Conservation (phyloP, 306 rosid species). For the Hippophae tibetana region DNA sequence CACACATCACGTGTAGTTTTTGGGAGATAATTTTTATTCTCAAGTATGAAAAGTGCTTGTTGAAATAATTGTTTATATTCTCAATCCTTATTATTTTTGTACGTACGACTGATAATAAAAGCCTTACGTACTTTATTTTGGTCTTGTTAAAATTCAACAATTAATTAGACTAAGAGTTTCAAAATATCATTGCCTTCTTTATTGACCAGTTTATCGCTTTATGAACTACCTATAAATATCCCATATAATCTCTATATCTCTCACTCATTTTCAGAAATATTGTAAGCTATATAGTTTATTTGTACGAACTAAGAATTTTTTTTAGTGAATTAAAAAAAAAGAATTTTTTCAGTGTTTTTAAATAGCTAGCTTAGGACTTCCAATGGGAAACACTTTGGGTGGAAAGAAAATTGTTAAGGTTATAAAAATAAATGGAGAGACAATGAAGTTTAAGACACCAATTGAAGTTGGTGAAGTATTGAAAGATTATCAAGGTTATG, state of each 20-base stretch:
- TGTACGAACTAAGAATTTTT: neutral
- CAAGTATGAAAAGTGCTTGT: conserved; percentile 19
- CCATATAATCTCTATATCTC: conserved; percentile 23
- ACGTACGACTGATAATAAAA: conserved; percentile 20
- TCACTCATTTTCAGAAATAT: conserved; percentile 14
- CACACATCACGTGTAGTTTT: conserved; percentile 19
- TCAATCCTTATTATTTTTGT: neutral
- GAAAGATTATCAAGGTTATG: conserved; percentile 55
- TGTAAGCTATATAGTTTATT: neutral
- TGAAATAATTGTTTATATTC: neutral
- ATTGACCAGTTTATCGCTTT: conserved; percentile 33
- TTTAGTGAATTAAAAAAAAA: neutral
- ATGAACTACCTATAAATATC: conserved; percentile 4
- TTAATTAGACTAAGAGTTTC: conserved; percentile 11
- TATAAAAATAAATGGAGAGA: conserved; percentile 74
- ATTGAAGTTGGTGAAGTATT: conserved; percentile 43
- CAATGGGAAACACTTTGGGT: conserved; percentile 77
- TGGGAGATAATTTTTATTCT: neutral
- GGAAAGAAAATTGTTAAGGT: conserved; percentile 61
- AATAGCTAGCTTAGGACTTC: neutral
- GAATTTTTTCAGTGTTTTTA: neutral
- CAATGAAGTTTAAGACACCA: conserved; percentile 58
- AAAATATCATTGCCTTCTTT: conserved; percentile 43
- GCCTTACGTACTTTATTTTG: conserved; percentile 18
- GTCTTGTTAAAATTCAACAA: conserved; percentile 17